Evolutionary conservation across 805 yeast genomes (phyloP).

Genomic region (Myxozyma neglecta): DNA sequence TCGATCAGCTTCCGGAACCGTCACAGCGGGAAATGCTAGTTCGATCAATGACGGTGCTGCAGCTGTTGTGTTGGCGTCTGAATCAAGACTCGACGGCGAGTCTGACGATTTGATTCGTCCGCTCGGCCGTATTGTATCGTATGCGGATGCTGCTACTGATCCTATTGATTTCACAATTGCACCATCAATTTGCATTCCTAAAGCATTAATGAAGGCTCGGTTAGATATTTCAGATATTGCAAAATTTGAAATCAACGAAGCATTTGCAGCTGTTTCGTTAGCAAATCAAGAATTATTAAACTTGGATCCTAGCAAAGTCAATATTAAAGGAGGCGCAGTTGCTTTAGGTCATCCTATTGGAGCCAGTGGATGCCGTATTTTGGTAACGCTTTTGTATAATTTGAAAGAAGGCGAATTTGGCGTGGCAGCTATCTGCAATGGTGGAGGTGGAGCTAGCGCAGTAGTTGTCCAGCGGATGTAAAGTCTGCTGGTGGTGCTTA

Average conservation of each 20-base stretch:
- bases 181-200: slow-evolving; percentile 89
- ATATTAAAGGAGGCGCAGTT: slow-evolving; percentile 94
- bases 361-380: slow-evolving; percentile 91
- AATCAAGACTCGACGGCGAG: slow-evolving; percentile 70
- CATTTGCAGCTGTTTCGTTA: slow-evolving; percentile 91
- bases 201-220: slow-evolving; percentile 81
- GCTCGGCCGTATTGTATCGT: slow-evolving; percentile 74
- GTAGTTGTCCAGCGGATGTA: slow-evolving; percentile 48
- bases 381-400: slow-evolving; percentile 51
- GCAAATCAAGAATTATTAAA: slow-evolving; percentile 74
- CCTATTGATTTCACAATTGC: slow-evolving; percentile 94
- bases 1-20: slow-evolving; percentile 87
- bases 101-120: slow-evolving; percentile 63
- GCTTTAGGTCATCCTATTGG: slow-evolving; percentile 96
- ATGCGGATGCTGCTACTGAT: slow-evolving; percentile 94
- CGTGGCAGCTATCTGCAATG: slow-evolving; percentile 92
- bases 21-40: slow-evolving; percentile 93
- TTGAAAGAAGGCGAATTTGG: slow-evolving; percentile 76
- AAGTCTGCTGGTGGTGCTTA: neutral
- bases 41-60: slow-evolving; percentile 96
- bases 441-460: slow-evolving; percentile 98
- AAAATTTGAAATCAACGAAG: slow-evolving; percentile 89
- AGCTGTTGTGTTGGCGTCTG: slow-evolving; percentile 82
- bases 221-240: slow-evolving; percentile 65
- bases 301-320: slow-evolving; percentile 66